These are phyloP conservation scores for Ceratopteris richardii DNA, from an alignment of 75 land plant genomes.

Conservation along the genomic window DNA sequence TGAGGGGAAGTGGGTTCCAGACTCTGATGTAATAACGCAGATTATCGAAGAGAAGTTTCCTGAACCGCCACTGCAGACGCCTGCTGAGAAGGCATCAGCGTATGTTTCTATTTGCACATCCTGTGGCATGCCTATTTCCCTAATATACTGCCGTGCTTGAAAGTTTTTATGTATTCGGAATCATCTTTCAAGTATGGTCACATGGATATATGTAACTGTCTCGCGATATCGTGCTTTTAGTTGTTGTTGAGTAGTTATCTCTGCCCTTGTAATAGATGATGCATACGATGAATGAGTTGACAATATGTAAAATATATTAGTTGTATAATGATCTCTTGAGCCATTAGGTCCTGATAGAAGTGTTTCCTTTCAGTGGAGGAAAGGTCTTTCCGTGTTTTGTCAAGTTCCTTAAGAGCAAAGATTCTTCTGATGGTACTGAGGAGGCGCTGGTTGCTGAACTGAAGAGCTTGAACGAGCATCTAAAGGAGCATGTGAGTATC, in stretches of 20 bases:
- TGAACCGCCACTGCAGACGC: constrained; percentile 59
- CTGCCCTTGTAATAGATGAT: too few species aligned
- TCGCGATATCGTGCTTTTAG: too few species aligned
- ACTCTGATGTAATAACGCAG: constrained; percentile 87
- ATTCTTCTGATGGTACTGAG: constrained; percentile 80
- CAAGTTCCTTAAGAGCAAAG: constrained; percentile 85
- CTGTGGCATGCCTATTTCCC: neutral
- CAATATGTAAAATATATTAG: too few species aligned
- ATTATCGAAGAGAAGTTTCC: constrained; percentile 76
- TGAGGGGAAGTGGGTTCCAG: constrained; percentile 85
- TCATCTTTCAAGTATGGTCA: too few species aligned
- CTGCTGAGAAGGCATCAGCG: constrained; percentile 71
- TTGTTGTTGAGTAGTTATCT: too few species aligned
- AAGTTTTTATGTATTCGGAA: too few species aligned
- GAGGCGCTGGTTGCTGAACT: constrained; percentile 68
- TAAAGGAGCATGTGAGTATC: constrained; percentile 66
- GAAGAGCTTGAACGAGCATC: constrained; percentile 50
- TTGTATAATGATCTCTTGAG: too few species aligned
- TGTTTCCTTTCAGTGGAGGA: constrained; percentile 49
- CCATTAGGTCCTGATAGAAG: too few species aligned
- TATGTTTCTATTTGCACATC: constrained; percentile 23
- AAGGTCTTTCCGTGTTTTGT: constrained; percentile 80
- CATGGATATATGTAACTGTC: too few species aligned
- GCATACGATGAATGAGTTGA: too few species aligned
- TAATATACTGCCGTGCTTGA: neutral